These are phyloP conservation scores for Aspergillus pseudoterreus DNA, from an alignment of 2,329 filamentous ascomycete genomes.

Conservation along the genomic window DNA sequence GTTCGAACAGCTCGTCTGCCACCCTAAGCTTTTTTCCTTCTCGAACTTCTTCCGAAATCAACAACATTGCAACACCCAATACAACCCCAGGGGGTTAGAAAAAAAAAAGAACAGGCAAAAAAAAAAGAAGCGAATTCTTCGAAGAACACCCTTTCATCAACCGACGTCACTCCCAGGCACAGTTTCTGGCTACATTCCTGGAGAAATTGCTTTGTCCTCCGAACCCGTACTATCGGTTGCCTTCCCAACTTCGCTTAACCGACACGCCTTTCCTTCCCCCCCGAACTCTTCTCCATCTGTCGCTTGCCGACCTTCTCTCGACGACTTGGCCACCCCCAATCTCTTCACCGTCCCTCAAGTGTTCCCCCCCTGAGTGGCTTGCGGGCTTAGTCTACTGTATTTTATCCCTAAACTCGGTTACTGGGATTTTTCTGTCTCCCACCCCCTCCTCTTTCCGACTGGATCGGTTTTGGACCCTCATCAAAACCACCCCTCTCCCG, in stretches of 20 bases:
- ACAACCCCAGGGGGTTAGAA: neutral
- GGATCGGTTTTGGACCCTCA: constrained; percentile 7
- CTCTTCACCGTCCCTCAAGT: constrained; percentile 6
- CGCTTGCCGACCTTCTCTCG: constrained; percentile 5
- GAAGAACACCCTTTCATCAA: neutral
- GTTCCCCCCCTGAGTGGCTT: neutral
- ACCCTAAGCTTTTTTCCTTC: neutral
- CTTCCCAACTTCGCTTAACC: constrained; percentile 18
- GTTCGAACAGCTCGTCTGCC: constrained; percentile 5
- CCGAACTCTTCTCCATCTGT: constrained; percentile 10
- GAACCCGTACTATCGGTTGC: constrained; percentile 10
- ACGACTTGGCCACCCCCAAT: constrained; percentile 6
- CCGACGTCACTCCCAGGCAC: neutral
- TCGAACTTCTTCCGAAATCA: neutral
- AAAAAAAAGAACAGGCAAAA: neutral
- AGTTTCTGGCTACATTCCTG: constrained; percentile 12
- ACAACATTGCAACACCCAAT: neutral
- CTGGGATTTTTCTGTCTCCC: constrained; percentile 1
- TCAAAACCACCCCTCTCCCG: constrained; percentile 12
- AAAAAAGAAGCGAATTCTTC: neutral
- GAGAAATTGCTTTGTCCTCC: constrained; percentile 15
- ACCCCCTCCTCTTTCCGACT: constrained; percentile 4
- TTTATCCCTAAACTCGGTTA: neutral
- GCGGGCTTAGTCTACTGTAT: constrained; percentile 2
- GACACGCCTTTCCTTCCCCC: constrained; percentile 9